phyloP scores from a whole-genome alignment of 2,329 filamentous ascomycete genomes.

The Lachnum nothofagi region DNA sequence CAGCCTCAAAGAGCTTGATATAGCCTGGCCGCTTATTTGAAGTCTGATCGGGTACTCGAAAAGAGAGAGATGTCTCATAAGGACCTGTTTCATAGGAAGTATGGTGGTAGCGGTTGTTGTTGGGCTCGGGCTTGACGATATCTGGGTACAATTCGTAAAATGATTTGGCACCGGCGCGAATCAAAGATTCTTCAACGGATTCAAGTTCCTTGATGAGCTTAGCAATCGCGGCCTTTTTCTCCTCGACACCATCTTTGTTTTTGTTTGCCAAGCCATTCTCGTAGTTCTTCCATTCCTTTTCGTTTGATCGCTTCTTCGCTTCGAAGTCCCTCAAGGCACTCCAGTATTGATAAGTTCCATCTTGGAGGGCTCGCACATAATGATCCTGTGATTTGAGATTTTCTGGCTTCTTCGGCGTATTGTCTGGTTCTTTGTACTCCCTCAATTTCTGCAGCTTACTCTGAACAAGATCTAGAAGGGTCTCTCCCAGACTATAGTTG shows the following conservation, averaged over 20 bases:
- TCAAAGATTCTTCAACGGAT: slow-evolving; percentile 48
- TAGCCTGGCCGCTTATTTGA: slow-evolving; percentile 55
- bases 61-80: slow-evolving; percentile 20
- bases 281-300: slow-evolving; percentile 33
- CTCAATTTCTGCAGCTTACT: slow-evolving; percentile 47
- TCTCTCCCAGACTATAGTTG: slow-evolving; percentile 37
- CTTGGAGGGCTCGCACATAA: slow-evolving; percentile 47
- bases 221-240: slow-evolving; percentile 54
- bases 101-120: not conserved
- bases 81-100: slow-evolving; percentile 2
- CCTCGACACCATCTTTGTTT: slow-evolving; percentile 32
- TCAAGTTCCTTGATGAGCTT: slow-evolving; percentile 49
- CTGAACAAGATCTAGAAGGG: slow-evolving; percentile 58
- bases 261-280: slow-evolving; percentile 33
- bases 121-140: slow-evolving; percentile 20
- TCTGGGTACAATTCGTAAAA: slow-evolving; percentile 62
- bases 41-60: slow-evolving; percentile 40
- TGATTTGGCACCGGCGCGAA: slow-evolving; percentile 58
- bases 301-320: slow-evolving; percentile 16
- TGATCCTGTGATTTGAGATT: slow-evolving; percentile 39
- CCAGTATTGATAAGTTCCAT: slow-evolving; percentile 54
- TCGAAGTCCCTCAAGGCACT: slow-evolving; percentile 20
- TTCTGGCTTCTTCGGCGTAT: slow-evolving; percentile 17
- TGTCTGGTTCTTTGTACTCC: slow-evolving; percentile 15
- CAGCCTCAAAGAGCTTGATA: slow-evolving; percentile 64